Evolutionary conservation across 306 rosid species (phyloP).

Genomic region (Purshia tridentata): DNA sequence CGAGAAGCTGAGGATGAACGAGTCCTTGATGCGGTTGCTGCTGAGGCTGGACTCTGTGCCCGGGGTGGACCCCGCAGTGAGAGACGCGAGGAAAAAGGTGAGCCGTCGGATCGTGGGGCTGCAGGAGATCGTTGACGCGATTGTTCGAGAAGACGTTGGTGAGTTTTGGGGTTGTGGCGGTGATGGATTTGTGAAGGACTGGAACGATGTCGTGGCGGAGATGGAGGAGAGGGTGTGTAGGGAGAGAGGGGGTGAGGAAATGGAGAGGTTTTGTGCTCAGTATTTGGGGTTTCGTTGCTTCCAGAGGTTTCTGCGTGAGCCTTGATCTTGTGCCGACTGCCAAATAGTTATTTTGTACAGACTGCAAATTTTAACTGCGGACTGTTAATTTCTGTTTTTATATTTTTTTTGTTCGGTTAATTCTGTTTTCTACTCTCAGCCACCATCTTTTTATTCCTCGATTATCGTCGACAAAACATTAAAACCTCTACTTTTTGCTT

Average conservation of each 20-base stretch:
- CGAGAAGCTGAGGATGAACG: conserved; percentile 75
- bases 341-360: neutral
- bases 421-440: no score
- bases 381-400: no score
- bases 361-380: no score
- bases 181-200: conserved; percentile 35
- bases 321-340: conserved; percentile 20
- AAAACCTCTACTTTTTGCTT: no score
- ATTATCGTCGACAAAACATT: neutral
- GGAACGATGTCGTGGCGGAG: conserved; percentile 68
- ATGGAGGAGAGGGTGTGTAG: conserved; percentile 82
- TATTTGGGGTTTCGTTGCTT: conserved; percentile 82
- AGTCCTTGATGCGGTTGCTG: conserved; percentile 67
- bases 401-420: no score
- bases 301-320: conserved; percentile 75
- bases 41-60: conserved; percentile 83
- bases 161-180: conserved; percentile 26
- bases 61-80: conserved; percentile 70
- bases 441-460: neutral
- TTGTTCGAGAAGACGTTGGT: conserved; percentile 39
- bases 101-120: conserved; percentile 85
- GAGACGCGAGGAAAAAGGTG: conserved; percentile 80
- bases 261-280: conserved; percentile 68
- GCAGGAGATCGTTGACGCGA: conserved; percentile 82
- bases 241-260: conserved; percentile 74